Evolutionary conservation across 2,329 filamentous ascomycete genomes (phyloP), one percentile per base, ranked within the genome.

Genomic region (Aspergillus intermedius): DNA sequence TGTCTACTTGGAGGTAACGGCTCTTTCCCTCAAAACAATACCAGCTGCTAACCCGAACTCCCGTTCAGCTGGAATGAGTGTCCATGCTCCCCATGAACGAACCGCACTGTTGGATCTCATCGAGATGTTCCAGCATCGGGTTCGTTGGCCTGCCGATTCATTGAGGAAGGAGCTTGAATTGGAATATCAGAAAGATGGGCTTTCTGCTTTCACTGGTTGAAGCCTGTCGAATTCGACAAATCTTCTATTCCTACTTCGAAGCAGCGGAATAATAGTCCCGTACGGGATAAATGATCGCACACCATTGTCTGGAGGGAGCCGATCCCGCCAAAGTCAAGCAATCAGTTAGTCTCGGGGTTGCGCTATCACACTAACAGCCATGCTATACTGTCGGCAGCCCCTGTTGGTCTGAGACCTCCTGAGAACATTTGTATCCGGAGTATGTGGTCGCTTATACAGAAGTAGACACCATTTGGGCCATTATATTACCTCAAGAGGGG

Each of bases 1-100:
- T 62, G 57, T 43, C 48, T 63, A 19, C 61, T 58, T 49, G 58
- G 59, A 49, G 59, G 59, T 61, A 55, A 41, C 50, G 35, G n/a
- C 25, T 2, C n/a, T 9, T 34, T 25, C n/a, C 1, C 32, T 4
- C 5, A 8, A 28, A 12, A 10, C 1, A 6, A 4, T 9, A 13
- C 10, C 21, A 25, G n/a, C 15, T 42, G 41, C 35, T 48, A 34
- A 51, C 9, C 3, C 10, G 5, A 8, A 30, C 9, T 30, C 10
- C 25, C 42, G 8, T 45, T 35, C 6, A 59, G 60, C 60, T 21
- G 60, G 60, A 6, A 56, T 60, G 53, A 56, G 54, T 46, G 59
- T 61, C 1, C 53, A 56, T 28, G 54, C 50, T 13, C 57, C 58
- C 6, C 49, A 61, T 42, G 59, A 62, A 39, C 52, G 59, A 15